Base-by-base conservation (phyloP, 2,329 filamentous ascomycete genomes). In the Dothiorella sarmentorum region DNA sequence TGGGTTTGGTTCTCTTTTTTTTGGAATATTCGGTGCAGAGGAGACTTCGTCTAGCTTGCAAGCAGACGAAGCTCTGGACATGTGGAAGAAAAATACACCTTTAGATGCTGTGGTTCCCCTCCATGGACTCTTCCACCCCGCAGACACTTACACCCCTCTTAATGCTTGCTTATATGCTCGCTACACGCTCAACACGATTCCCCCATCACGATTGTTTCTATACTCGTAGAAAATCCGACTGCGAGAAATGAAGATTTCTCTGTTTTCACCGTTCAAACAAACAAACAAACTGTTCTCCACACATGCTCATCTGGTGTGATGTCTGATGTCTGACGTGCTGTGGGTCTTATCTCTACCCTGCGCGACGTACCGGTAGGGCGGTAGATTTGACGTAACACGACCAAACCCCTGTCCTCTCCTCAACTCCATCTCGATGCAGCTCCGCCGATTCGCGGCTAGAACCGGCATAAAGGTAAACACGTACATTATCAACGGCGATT, bases 211-310 rank as follows among this genome's bases (percentile, higher is more conserved):
- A 52, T 40, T 45, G 13, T 26, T 26, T 18, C 15, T 29, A 17
- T 18, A 38, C 35, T 52, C 49, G 49, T 52, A 29, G 44, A 49
- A 27, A 18, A 26, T 15, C 10, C 10, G 31, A 38, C 24, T 52
- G 49, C 49, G 49, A 52, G 49, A 52, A 45, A 52, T 52, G 33
- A 52, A 40, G 49, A 52, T 52, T 40, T 52, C 33, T 45, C 43
- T 24, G 18, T 38, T 20, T 26, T 24, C 20, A 31, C 29, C 6
- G 49, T 38, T 52, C 35, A 38, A 38, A 4, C 3, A 52, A n/a
- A n/a, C n/a, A n/a, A n/a, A n/a, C n/a, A n/a, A n/a, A 27, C 15
- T 40, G 17, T 33, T 27, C 40, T 7, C 22, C 20, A 22, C 22
- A n/a, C n/a, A n/a, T 26, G 18, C 4, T 37, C n/a, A n/a, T n/a